Base-by-base conservation (phyloP, 1,284 basidiomycete species). In the Ceratobasidium sp. region DNA sequence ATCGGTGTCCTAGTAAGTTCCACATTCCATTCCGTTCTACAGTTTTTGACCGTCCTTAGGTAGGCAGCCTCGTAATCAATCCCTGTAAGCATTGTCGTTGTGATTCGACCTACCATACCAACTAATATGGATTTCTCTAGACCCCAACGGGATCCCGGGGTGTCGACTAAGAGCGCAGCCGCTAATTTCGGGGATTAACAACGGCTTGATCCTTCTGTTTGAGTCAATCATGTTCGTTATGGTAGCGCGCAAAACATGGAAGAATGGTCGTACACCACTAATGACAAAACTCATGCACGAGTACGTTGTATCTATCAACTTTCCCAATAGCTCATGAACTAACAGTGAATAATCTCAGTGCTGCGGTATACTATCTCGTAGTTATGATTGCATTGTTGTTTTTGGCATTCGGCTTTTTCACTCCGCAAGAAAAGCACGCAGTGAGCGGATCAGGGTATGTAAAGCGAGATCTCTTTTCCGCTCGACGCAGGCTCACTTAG, bases 391-490 rank as follows among this genome's bases (percentile, higher is more conserved):
- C 53, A 15, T 54, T 29, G 4, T 24, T 54, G 1, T 22, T 54
- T 14, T 27, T 54, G 27, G 11, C 29, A 11, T 54, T 54, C 22
- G 53, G 53, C 22, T 54, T 54, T 54, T 29, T 54, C 24, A 29
- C 22, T 29, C 53, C 53, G 6, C 11, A 54, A 54, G 22, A 22
- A 29, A 54, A 27, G 53, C 24, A 27, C 29, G 19, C 53, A 14
- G 14, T 54, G 14, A 54, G 53, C 29, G 33, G 57, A 17, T 59
- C 57, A 36, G 57, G 57, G 57, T 59, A 41, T n/a, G 57, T 59
- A 11, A n/a, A 41, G 36, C 36, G 6, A 11, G 6, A 41, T 41
- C 4, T 41, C 4, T 41, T 5, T 41, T 11, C 11, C 36, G 36
- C 11, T 41, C 11, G 36, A 41, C 36, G 6, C 36, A 41, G 11